Evolutionary conservation across 129 eudicot genomes (phyloP).

Genomic region (Pulicaria dysenterica): DNA sequence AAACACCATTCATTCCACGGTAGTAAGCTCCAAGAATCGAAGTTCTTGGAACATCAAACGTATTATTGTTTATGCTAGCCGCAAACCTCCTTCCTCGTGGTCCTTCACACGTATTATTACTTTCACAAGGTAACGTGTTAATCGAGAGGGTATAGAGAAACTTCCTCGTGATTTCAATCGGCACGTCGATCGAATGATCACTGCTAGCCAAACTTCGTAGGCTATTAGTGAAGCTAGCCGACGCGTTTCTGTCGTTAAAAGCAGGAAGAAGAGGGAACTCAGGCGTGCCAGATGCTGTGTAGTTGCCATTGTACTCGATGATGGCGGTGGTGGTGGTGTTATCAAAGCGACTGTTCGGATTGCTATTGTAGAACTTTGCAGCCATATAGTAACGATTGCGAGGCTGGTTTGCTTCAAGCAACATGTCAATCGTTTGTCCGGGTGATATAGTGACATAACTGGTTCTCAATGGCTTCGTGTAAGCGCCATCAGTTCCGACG

Average conservation of each 20-base stretch:
- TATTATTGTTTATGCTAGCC: constrained; percentile 56
- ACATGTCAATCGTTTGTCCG: constrained; percentile 63
- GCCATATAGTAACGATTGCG: constrained; percentile 58
- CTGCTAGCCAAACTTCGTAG: constrained; percentile 42
- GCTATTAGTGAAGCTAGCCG: constrained; percentile 34
- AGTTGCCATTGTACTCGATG: constrained; percentile 37
- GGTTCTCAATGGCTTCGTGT: constrained; percentile 52
- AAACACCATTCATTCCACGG: constrained; percentile 47
- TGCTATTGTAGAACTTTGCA: constrained; percentile 36
- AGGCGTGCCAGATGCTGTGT: constrained; percentile 20
- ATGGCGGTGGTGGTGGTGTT: constrained; percentile 52
- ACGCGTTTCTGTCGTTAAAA: constrained; percentile 36
- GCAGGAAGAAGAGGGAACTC: constrained; percentile 39
- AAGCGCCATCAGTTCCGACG: constrained; percentile 68
- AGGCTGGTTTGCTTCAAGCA: constrained; percentile 55
- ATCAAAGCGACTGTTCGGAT: constrained; percentile 17
- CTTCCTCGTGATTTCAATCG: constrained; percentile 30
- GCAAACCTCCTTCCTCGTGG: constrained; percentile 31
- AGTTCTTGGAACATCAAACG: constrained; percentile 38
- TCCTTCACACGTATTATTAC: constrained; percentile 24
- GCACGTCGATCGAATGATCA: constrained; percentile 45
- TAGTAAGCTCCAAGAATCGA: constrained; percentile 51
- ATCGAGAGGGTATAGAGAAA: constrained; percentile 41
- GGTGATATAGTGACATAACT: constrained; percentile 55
- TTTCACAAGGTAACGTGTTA: constrained; percentile 35